These are phyloP conservation scores for Gymnopus androsaceus DNA, from an alignment of 1,284 basidiomycete species.

Conservation along the genomic window DNA sequence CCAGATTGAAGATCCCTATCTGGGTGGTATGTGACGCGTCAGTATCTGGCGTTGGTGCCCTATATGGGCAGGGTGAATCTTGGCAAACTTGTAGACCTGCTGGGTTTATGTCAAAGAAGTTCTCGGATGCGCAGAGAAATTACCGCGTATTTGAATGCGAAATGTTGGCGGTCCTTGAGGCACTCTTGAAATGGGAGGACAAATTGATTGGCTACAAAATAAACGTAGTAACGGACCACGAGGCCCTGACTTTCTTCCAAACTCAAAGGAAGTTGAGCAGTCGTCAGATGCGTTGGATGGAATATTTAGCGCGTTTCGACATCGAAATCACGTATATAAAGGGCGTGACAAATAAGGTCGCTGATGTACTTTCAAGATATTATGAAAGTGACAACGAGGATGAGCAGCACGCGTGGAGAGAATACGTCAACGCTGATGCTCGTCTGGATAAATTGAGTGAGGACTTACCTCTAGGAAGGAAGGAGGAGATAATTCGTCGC, in stretches of 20 bases:
- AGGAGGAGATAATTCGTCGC: not conserved
- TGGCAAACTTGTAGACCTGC: constrained; percentile 40
- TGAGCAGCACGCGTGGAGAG: constrained; percentile 19
- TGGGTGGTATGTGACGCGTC: constrained; percentile 38
- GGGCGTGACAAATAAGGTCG: not conserved
- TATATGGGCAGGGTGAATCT: constrained; percentile 38
- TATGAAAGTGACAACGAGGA: constrained; percentile 28
- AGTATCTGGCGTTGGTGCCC: constrained; percentile 34
- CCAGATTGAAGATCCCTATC: constrained; percentile 3
- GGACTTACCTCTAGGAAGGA: constrained; percentile 23
- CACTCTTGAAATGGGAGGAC: constrained; percentile 32
- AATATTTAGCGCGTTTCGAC: constrained; percentile 36
- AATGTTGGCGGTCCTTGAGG: constrained; percentile 36
- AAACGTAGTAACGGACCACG: constrained; percentile 14
- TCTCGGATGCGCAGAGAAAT: constrained; percentile 37
- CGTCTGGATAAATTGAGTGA: constrained; percentile 29
- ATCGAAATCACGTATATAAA: constrained; percentile 21
- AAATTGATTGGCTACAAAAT: constrained; percentile 26
- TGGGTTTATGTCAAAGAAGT: constrained; percentile 43
- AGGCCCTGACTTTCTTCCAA: constrained; percentile 10
- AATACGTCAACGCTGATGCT: constrained; percentile 31
- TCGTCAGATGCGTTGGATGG: constrained; percentile 26
- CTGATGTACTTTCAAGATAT: constrained; percentile 30
- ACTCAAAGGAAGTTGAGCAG: constrained; percentile 5
- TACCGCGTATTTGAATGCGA: constrained; percentile 40